Evolutionary conservation across 2,329 filamentous ascomycete species (phyloP), one percentile per base, ranked within the genome.

Genomic region (Calonectria crousiana): DNA sequence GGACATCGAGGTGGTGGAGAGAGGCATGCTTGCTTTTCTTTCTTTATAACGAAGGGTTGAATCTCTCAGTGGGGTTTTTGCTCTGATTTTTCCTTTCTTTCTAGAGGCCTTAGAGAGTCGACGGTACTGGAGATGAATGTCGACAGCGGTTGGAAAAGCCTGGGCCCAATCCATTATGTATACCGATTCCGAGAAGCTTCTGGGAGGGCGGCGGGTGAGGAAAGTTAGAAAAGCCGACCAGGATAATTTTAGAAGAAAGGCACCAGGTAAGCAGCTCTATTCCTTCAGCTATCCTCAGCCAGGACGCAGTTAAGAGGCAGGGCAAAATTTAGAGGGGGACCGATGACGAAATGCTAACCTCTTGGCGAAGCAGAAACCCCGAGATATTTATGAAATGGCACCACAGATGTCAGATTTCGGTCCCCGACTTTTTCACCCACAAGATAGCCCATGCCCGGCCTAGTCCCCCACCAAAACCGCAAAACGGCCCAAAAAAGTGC

Each of bases 1-100:
- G 52, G 52, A 56, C 52, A 32, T 81, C 23, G 79, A 78, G 53
- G 47, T 73, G 32, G 72, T 77, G 74, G 81, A 80, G 47, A 73
- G 70, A 52, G 75, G 34, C 81, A 82, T 82, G 30, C n/a, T 66
- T 71, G 49, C 30, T 23, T 38, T 62, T 28, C n/a, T 23, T 62
- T 62, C 34, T 62, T 26, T 23, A 62, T 62, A 62, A n/a, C 34
- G 38, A 41, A 20, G 56, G 38, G 3, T 41, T 62, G 26, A 41
- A 41, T 62, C 34, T 62, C 36, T 62, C 34, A 16, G 56, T 26
- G 56, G n/a, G 34, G 34, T 6, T 23, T 26, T 36, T 38, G 53
- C 11, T 26, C 23, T 62, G 10, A 9, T 38, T 20, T 47, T 23
- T 10, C 44, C n/a, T 47, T 47, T 47, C 2, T 23, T 47, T 47